These are phyloP conservation scores for Picea sitchensis DNA, from an alignment of 75 land plant genomes.

Conservation along the genomic window DNA sequence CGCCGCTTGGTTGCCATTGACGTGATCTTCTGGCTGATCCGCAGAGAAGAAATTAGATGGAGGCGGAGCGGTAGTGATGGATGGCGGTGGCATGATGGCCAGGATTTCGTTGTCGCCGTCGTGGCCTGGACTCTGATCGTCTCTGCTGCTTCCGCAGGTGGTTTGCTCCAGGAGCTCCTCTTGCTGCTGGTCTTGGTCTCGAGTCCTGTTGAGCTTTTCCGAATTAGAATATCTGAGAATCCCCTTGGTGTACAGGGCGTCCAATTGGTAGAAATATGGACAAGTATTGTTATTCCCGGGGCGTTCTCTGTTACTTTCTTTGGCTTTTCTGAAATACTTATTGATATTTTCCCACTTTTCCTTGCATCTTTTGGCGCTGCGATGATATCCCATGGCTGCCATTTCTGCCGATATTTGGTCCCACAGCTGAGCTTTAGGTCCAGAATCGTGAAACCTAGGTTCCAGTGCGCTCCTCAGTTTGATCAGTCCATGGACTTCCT, in stretches of 20 bases:
- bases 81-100: slow-evolving; percentile 5
- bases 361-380: slow-evolving; percentile 72
- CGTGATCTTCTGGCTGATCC: neutral
- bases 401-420: slow-evolving; percentile 59
- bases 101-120: neutral
- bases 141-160: neutral
- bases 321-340: slow-evolving; percentile 78
- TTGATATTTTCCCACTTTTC: slow-evolving; percentile 94
- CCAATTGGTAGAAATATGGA: slow-evolving; percentile 68
- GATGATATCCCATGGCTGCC: slow-evolving; percentile 48
- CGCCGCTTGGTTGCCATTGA: neutral
- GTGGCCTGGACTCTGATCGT: neutral
- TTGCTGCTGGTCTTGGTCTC: slow-evolving; percentile 1
- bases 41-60: neutral
- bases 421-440: slow-evolving; percentile 65
- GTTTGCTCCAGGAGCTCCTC: slow-evolving; percentile 7
- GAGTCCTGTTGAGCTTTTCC: neutral
- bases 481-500: slow-evolving; percentile 66
- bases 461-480: slow-evolving; percentile 55
- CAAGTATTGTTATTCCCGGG: slow-evolving; percentile 57
- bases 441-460: slow-evolving; percentile 36
- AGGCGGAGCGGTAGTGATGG: neutral
- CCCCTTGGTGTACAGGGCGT: slow-evolving; percentile 35
- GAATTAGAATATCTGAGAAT: neutral
- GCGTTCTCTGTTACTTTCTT: slow-evolving; percentile 35